phyloP scores from a whole-genome alignment of 2,329 filamentous ascomycete genomes.

The Parastagonospora nodorum region DNA sequence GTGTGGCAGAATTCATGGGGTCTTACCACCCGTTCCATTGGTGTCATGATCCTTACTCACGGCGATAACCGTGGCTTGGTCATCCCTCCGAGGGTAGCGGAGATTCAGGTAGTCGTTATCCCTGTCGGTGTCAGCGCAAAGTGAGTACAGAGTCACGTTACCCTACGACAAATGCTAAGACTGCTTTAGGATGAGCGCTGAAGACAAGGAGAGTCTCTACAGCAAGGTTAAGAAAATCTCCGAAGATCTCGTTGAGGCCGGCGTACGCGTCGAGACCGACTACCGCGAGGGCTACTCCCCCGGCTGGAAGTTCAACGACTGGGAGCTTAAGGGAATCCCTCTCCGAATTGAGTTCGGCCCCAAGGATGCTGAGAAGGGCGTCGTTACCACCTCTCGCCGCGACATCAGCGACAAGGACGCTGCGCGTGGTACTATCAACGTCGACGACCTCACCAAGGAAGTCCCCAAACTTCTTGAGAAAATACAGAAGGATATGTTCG shows the following conservation, averaged over 20 bases:
- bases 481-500: slow-evolving; percentile 83
- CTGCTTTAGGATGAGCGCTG: slow-evolving; percentile 57
- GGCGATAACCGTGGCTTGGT: slow-evolving; percentile 95
- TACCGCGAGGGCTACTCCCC: slow-evolving; percentile 87
- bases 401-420: slow-evolving; percentile 76
- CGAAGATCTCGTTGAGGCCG: slow-evolving; percentile 69
- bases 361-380: slow-evolving; percentile 85
- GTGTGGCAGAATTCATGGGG: slow-evolving; percentile 99
- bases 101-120: slow-evolving; percentile 83
- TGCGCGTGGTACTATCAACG: slow-evolving; percentile 67
- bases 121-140: slow-evolving; percentile 93
- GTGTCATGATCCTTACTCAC: slow-evolving; percentile 99
- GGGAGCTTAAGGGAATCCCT: slow-evolving; percentile 95
- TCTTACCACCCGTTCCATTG: slow-evolving; percentile 93
- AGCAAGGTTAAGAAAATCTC: slow-evolving; percentile 75
- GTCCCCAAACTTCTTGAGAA: slow-evolving; percentile 83
- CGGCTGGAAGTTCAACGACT: slow-evolving; percentile 98
- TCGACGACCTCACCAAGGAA: slow-evolving; percentile 73
- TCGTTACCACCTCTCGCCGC: slow-evolving; percentile 83
- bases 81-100: slow-evolving; percentile 86
- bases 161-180: slow-evolving; percentile 6
- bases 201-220: slow-evolving; percentile 77
- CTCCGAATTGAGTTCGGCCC: slow-evolving; percentile 94
- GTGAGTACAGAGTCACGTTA: slow-evolving; percentile 53
- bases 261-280: slow-evolving; percentile 80